Conservation (phyloP, 140 eudicot genomes). For the Senecio squalidus region DNA sequence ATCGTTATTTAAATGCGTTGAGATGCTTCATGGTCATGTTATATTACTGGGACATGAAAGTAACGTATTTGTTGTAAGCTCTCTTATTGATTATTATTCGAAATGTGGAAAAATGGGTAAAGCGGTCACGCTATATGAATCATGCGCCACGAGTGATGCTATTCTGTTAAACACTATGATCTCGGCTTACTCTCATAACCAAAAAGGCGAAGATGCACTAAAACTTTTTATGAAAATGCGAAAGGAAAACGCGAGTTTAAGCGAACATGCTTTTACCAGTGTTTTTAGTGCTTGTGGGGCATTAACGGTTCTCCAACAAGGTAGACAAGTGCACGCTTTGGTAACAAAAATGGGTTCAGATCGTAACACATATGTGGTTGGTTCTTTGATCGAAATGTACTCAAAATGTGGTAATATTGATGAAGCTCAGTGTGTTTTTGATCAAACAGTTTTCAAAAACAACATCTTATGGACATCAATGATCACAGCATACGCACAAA, state of each 20-base stretch:
- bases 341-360: constrained; percentile 39
- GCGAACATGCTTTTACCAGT: constrained; percentile 38
- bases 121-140: constrained; percentile 23
- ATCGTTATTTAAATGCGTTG: constrained; percentile 23
- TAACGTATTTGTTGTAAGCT: constrained; percentile 30
- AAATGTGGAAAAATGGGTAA: constrained; percentile 37
- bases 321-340: constrained; percentile 37
- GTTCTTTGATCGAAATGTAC: constrained; percentile 47
- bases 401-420: constrained; percentile 38
- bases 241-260: constrained; percentile 11
- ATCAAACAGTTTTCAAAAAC: constrained; percentile 24
- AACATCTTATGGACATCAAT: constrained; percentile 39
- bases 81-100: constrained; percentile 42
- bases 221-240: constrained; percentile 25
- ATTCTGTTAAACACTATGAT: constrained; percentile 33
- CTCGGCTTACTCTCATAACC: constrained; percentile 30
- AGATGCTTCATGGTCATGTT: constrained; percentile 40
- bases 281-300: constrained; percentile 46
- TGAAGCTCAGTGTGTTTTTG: constrained; percentile 36
- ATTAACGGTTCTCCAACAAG: constrained; percentile 31
- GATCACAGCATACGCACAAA: constrained; percentile 40
- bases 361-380: constrained; percentile 26
- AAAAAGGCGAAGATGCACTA: constrained; percentile 30
- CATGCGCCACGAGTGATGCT: constrained; percentile 10
- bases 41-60: constrained; percentile 25